Conservation (phyloP, 2,329 filamentous ascomycete species). For the Aspergillus sp. region DNA sequence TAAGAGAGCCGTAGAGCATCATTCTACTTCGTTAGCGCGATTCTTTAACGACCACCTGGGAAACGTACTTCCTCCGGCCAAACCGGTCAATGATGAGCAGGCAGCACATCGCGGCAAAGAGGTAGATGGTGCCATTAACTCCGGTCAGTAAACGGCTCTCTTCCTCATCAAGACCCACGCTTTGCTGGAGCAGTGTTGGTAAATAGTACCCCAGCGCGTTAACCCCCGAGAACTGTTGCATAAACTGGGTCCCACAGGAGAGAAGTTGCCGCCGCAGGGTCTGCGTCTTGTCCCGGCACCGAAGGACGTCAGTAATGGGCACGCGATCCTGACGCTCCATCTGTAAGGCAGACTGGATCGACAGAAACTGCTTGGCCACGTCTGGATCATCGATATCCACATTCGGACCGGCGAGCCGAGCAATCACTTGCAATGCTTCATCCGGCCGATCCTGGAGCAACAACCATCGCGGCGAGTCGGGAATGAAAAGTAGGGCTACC, state of each 20-base stretch:
- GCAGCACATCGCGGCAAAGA: slow-evolving; percentile 11
- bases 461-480: slow-evolving; percentile 37
- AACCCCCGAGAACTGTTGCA: slow-evolving; percentile 42
- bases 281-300: slow-evolving; percentile 42
- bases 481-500: slow-evolving; percentile 35
- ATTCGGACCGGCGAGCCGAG: slow-evolving; percentile 5
- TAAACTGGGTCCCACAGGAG: slow-evolving; percentile 47
- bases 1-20: slow-evolving; percentile 1
- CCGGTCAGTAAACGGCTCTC: slow-evolving; percentile 13
- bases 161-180: slow-evolving; percentile 11
- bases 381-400: slow-evolving; percentile 22
- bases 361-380: slow-evolving; percentile 19
- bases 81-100: slow-evolving; percentile 17
- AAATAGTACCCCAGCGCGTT: slow-evolving; percentile 16
- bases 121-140: slow-evolving; percentile 14
- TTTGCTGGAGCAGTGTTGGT: slow-evolving; percentile 11
- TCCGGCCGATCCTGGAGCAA: slow-evolving; percentile 8
- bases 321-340: slow-evolving; percentile 39
- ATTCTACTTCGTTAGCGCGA: neutral
- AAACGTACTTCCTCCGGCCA: slow-evolving; percentile 11
- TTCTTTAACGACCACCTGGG: too few species aligned
- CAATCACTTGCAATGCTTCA: slow-evolving; percentile 14
- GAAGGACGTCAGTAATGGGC: slow-evolving; percentile 21
- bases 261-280: slow-evolving; percentile 43
- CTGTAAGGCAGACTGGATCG: slow-evolving; percentile 23